Base-by-base conservation (phyloP, 2,329 filamentous ascomycete genomes). In the Diaporthe citriasiana region DNA sequence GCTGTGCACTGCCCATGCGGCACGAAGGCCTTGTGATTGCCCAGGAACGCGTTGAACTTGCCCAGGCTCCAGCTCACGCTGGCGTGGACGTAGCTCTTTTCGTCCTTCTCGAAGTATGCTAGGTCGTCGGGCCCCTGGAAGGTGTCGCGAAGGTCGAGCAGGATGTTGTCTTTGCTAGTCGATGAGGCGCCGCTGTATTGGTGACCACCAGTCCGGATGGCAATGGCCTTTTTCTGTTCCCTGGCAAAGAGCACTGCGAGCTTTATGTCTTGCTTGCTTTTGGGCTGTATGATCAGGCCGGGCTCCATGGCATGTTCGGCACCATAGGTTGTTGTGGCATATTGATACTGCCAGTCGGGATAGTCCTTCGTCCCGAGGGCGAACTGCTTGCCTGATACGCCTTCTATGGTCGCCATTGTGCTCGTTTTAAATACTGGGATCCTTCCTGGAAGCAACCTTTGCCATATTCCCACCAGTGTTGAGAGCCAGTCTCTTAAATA, bases 171-270 rank as follows among this genome's bases (percentile, higher is more conserved):
- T 5, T 80, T 82, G 33, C 81, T 78, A 0, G 85, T 87, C 0
- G 86, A 88, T 0, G 83, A 87, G 17, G 86, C 86, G 27, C 86
- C 86, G 68, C 84, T 86, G 76, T 88, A 88, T 75, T 88, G 85
- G 71, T 88, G 86, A 0, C 86, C 86, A 0, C 86, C 86, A 1
- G 81, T 87, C 73, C 82, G 84, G 72, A 88, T 82, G 13, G 87
- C 85, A 1, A 88, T 81, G 4, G 84, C 82, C 22, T 85, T 79
- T 3, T 82, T 82, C 68, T 83, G 79, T 4, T 81, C 77, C 53
- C 80, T 83, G 2, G 86, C 86, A 73, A 84, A 86, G 55, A 82
- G 80, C 9, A 88, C 76, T 2, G 83, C 79, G 9, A 78, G 76
- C 15, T 80, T 77, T 66, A 88, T 85, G 65, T 88, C 87, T 27